A percentile compares a stretch with the other conserved stretches of the same genome.
These are phyloP conservation scores for Endothia cerciana DNA, from an alignment of 2,329 filamentous ascomycete genomes.

Conservation along the genomic window DNA sequence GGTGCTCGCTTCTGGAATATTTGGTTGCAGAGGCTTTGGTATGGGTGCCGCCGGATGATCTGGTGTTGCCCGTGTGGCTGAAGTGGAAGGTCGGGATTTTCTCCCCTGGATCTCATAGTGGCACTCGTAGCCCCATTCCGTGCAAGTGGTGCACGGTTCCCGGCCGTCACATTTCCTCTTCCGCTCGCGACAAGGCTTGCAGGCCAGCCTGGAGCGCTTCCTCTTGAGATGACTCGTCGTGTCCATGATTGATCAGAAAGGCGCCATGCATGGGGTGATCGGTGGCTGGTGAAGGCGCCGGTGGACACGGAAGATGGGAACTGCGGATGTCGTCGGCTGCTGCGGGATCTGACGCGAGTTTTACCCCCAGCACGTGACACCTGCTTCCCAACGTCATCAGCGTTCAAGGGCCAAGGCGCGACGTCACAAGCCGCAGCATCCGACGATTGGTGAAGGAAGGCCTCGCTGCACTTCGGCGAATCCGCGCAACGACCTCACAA, in stretches of 20 bases:
- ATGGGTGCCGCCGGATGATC: background rate
- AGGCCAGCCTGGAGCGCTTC: slow-evolving; percentile 50
- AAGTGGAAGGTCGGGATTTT: background rate
- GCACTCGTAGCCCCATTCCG: slow-evolving; percentile 57
- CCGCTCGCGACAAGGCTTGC: slow-evolving; percentile 56
- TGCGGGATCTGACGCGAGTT: background rate
- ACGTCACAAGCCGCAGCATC: background rate
- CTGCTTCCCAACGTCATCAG: background rate
- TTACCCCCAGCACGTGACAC: background rate
- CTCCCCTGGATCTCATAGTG: slow-evolving; percentile 43
- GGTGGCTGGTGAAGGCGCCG: background rate
- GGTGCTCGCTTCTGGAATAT: slow-evolving; percentile 5
- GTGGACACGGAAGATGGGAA: background rate
- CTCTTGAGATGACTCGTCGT: slow-evolving; percentile 28
- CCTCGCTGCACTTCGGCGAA: background rate
- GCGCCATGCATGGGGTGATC: background rate
- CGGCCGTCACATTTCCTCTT: slow-evolving; percentile 61
- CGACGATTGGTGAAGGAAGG: background rate
- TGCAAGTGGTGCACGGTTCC: slow-evolving; percentile 56
- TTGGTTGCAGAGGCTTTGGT: background rate
- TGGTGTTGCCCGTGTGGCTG: slow-evolving; percentile 19
- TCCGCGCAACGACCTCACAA: background rate
- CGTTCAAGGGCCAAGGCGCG: background rate
- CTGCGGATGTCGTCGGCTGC: slow-evolving; percentile 8
- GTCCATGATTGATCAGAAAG: background rate